Base-by-base conservation (phyloP, 495 filamentous ascomycete species). In the Penicillium cosmopolitanum region DNA sequence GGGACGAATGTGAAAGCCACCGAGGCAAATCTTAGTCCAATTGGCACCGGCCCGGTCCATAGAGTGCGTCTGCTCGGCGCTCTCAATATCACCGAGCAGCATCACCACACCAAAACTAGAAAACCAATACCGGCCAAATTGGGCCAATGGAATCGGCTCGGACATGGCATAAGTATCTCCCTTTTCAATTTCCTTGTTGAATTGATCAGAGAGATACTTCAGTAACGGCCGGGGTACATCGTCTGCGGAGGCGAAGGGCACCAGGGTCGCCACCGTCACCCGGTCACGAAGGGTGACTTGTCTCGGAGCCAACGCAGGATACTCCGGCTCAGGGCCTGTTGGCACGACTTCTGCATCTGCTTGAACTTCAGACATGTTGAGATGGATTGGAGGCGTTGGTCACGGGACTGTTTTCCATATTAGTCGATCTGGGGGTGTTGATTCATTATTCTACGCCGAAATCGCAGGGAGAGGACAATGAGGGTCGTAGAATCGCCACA, bases 161-260 rank as follows among this genome's bases (percentile, higher is more conserved):
- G 90, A 85, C 87, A 97, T 93, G 43, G 95, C 93, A 77, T 97
- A 98, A 2, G 96, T 97, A 70, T 98, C 93, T 35, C 95, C 95
- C 69, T 90, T 89, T 69, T 96, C 92, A 63, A 98, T 96, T 73
- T 98, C 95, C 71, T 89, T 89, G 71, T 94, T 96, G 64, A 98
- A 81, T 73, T 96, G 90, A 63, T 92, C 87, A 47, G 82, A 87
- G 40, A 98, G 88, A 69, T 96, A 96, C 51, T 78, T 80, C 25
- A 97, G 78, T 23, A 98, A 80, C 3, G 87, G 85, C 23, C 82
- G 73, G 15, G 95, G 93, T 5, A 97, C 85, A 57, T 93, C 82
- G 51, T 84, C 78, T 25, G 84, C 80, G 18, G 89, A 89, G 35
- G 87, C 85, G 71, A 97, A 93, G 9, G 95, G 95, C 44, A 98